Base-by-base conservation (phyloP, 1,284 basidiomycete species). In the Cryptococcus sp. region DNA sequence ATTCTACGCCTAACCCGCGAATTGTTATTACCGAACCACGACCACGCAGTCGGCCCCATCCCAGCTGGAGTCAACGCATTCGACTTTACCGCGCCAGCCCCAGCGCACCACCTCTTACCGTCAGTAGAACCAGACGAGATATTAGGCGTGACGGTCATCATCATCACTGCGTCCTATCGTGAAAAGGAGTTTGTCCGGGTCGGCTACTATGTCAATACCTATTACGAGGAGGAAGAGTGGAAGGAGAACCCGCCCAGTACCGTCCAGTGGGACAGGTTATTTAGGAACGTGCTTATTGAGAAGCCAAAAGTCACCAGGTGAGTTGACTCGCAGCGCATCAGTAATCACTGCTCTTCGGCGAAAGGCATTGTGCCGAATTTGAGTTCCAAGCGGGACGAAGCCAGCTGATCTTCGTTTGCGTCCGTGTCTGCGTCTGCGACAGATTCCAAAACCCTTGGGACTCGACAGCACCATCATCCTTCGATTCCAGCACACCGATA, bases 141-240 rank as follows among this genome's bases (percentile, higher is more conserved):
- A 48, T 82, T 84, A 22, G 81, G 82, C 59, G 84, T 99, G 74
- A 93, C 94, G 1, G 96, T 96, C 22, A 96, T 93, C 79, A 88
- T 99, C 70, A 86, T 99, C 27, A 90, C 99, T 68, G 86, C 86
- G 17, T 84, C 98, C 31, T 90, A 91, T 52, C 88, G 95, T 73
- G 87, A 93, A 77, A 93, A 96, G 72, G 95, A 99, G 78, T 99
- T 99, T 78, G 95, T 99, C 41, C 87, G 95, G 44, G 94, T 99
- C 20, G 95, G 96, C 5, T 99, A 99, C 80, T 99, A 99, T 78
- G 96, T 99, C 79, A 96, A 98, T 76, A 98, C 94, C 50, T 94
- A 97, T 75, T 98, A 98, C 76, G 93, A 97, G 76, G 89, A 89
- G 65, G 90, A 94, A 62, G 91, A 91, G 79, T 87, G 93, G 85